Conservation (phyloP, 441 rosid species). For the Croton setiger region DNA sequence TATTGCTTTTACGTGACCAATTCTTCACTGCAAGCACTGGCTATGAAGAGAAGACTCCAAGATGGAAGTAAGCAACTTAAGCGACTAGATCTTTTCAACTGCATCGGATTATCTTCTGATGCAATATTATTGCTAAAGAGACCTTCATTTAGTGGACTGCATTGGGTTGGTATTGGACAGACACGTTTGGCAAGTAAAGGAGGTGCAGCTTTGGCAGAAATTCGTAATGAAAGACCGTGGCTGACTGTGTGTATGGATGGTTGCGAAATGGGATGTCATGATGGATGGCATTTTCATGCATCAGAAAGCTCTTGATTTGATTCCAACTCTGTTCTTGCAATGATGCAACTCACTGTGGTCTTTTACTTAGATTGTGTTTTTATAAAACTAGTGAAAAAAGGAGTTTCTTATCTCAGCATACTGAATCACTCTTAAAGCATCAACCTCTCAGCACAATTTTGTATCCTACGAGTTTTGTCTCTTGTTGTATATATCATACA, state of each 20-base stretch:
- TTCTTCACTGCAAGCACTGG: conserved; percentile 46
- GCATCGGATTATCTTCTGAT: conserved; percentile 43
- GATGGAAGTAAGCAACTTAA: conserved; percentile 37
- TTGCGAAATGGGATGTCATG: conserved; percentile 67
- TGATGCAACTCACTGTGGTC: not conserved
- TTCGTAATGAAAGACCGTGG: conserved; percentile 48
- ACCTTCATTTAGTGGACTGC: conserved; percentile 49
- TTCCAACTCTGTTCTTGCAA: not conserved
- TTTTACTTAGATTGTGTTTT: conserved; percentile 19
- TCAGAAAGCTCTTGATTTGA: conserved; percentile 6
- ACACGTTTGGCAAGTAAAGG: conserved; percentile 34
- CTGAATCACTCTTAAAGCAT: conserved; percentile 18
- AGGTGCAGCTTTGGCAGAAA: conserved; percentile 18
- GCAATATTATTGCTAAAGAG: conserved; percentile 38
- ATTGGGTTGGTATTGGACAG: conserved; percentile 59
- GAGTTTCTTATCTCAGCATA: conserved; percentile 35
- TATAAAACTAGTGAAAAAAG: conserved; percentile 24
- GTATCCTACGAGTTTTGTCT: not conserved
- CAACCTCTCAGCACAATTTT: too few relatives aligned
- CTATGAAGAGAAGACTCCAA: conserved; percentile 31
- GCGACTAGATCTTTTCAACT: conserved; percentile 53
- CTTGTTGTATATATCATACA: not conserved
- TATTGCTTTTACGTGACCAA: conserved; percentile 51
- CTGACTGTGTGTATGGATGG: conserved; percentile 54
- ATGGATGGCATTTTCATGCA: conserved; percentile 58